Conservation (phyloP, 2,329 filamentous ascomycete species). For the Bipolaris victoriae region DNA sequence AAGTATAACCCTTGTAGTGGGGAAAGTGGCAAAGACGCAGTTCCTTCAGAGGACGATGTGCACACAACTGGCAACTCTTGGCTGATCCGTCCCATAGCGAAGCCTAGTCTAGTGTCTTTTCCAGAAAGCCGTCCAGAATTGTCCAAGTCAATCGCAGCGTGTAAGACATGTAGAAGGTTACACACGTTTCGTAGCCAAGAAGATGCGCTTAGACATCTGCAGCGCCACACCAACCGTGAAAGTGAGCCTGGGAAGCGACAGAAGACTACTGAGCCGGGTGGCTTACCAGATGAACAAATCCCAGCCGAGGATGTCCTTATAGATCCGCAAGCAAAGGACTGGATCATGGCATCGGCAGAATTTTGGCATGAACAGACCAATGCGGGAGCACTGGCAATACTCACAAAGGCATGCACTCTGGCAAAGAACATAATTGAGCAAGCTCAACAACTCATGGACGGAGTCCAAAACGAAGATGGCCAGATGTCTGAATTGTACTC, state of each 20-base stretch:
- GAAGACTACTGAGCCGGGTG: neutral
- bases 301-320: neutral
- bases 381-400: conserved; percentile 18
- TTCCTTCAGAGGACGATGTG: conserved; percentile 9
- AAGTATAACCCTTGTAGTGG: conserved; percentile 6
- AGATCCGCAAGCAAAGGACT: conserved; percentile 23
- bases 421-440: conserved; percentile 19
- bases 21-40: conserved; percentile 13
- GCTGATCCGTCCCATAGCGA: conserved; percentile 24
- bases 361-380: conserved; percentile 29
- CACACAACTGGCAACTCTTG: conserved; percentile 10
- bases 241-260: neutral
- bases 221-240: conserved; percentile 18
- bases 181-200: conserved; percentile 18
- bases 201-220: conserved; percentile 32
- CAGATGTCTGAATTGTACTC: conserved; percentile 34
- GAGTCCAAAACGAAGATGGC: conserved; percentile 35
- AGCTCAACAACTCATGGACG: conserved; percentile 31
- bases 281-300: neutral
- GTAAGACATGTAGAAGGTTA: conserved; percentile 23
- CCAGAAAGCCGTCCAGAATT: conserved; percentile 21
- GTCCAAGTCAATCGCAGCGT: conserved; percentile 22
- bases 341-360: conserved; percentile 30
- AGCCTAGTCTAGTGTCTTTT: conserved; percentile 6
- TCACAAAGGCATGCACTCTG: conserved; percentile 21